phyloP scores from a whole-genome alignment of 306 rosid genomes.

The Cicer judaicum region DNA sequence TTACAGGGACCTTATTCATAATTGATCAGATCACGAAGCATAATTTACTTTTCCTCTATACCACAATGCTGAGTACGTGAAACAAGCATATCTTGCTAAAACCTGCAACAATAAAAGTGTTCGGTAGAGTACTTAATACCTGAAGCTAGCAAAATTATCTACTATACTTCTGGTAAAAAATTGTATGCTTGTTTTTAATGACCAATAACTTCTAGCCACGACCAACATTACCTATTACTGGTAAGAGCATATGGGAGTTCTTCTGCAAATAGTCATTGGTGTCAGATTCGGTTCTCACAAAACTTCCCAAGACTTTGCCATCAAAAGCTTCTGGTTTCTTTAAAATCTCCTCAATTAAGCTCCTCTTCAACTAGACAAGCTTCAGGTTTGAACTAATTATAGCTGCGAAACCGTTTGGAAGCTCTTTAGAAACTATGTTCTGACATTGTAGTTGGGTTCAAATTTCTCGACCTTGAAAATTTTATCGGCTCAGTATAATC shows the following conservation, averaged over 20 bases:
- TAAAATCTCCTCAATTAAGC: slow-evolving; percentile 66
- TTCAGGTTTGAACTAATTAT: slow-evolving; percentile 61
- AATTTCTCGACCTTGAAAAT: slow-evolving; percentile 45
- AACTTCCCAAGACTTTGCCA: slow-evolving; percentile 70
- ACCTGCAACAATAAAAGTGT: slow-evolving; percentile 4
- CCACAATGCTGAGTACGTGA: slow-evolving; percentile 21
- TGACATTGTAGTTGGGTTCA: slow-evolving; percentile 32
- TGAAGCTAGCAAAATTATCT: slow-evolving; percentile 19
- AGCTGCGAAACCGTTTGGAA: slow-evolving; percentile 59
- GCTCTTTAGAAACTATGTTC: slow-evolving; percentile 41
- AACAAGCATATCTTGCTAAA: slow-evolving; percentile 27
- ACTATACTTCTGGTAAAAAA: slow-evolving; percentile 10
- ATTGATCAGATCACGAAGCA: slow-evolving; percentile 33
- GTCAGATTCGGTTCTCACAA: slow-evolving; percentile 68
- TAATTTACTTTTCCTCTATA: slow-evolving; percentile 26
- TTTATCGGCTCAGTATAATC: slow-evolving; percentile 39
- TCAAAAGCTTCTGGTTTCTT: slow-evolving; percentile 61
- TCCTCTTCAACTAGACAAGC: slow-evolving; percentile 73
- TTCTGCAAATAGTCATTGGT: slow-evolving; percentile 70
- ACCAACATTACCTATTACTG: slow-evolving; percentile 64
- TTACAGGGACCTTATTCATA: neutral
- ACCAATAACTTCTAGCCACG: neutral
- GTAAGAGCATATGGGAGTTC: slow-evolving; percentile 66
- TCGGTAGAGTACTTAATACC: slow-evolving; percentile 24
- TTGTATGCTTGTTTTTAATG: slow-evolving; percentile 4